phyloP scores from a whole-genome alignment of 2,329 filamentous ascomycete species.

The Rhexocercosporidium sp. region DNA sequence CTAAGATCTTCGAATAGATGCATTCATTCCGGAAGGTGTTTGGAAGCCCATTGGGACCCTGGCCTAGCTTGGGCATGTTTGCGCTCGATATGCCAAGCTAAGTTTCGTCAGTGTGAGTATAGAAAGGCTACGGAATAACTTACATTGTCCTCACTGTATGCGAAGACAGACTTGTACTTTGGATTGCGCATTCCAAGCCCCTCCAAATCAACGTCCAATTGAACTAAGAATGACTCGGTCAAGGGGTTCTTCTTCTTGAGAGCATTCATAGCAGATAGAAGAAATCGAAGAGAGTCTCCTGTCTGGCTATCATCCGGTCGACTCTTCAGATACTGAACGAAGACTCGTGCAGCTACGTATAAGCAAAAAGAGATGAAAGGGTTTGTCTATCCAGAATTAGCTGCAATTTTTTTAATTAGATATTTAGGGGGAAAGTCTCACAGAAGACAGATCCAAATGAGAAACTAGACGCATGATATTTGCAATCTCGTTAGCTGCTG shows the following conservation, averaged over 20 bases:
- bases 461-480: slow-evolving; percentile 95
- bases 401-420: slow-evolving; percentile 22
- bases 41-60: not conserved
- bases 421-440: slow-evolving; percentile 52
- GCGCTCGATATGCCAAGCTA: slow-evolving; percentile 37
- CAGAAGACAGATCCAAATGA: slow-evolving; percentile 81
- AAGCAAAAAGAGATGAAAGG: slow-evolving; percentile 95
- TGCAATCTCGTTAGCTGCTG: slow-evolving; percentile 90
- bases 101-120: slow-evolving; percentile 21
- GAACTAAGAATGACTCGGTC: slow-evolving; percentile 92
- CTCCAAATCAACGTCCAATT: slow-evolving; percentile 90
- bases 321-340: slow-evolving; percentile 95
- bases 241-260: slow-evolving; percentile 87
- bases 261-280: slow-evolving; percentile 88
- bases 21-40: slow-evolving; percentile 25
- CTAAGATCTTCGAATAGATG: slow-evolving; percentile 21
- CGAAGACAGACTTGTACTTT: slow-evolving; percentile 60
- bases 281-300: slow-evolving; percentile 83
- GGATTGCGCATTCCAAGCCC: slow-evolving; percentile 67
- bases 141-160: slow-evolving; percentile 45
- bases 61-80: slow-evolving; percentile 26
- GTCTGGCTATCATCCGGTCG: slow-evolving; percentile 83
- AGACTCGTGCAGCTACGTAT: slow-evolving; percentile 93
- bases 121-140: slow-evolving; percentile 19
- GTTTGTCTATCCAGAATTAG: slow-evolving; percentile 72